Conservation (phyloP, 371 early-diverging fungal genomes). For the Mortierella sp. region DNA sequence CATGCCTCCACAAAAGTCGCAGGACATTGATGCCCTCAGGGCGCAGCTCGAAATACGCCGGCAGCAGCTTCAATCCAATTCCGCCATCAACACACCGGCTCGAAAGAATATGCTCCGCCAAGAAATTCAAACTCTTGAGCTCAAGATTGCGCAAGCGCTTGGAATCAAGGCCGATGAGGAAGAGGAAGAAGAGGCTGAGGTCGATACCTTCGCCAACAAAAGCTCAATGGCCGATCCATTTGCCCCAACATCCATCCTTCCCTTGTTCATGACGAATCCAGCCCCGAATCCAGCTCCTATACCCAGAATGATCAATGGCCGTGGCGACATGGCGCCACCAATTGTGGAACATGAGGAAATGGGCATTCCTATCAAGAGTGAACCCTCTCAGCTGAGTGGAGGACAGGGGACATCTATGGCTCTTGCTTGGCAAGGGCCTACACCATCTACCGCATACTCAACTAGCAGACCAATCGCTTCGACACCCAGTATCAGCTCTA, state of each 20-base stretch:
- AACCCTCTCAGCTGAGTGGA: no score
- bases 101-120: constrained; percentile 24
- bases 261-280: constrained; percentile 10
- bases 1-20: neutral
- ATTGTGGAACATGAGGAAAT: neutral
- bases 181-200: constrained; percentile 21
- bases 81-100: constrained; percentile 24
- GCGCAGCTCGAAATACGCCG: constrained; percentile 31
- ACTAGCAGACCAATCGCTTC: neutral
- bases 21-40: constrained; percentile 5
- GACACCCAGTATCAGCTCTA: neutral
- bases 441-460: neutral
- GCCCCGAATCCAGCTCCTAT: constrained; percentile 12
- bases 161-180: constrained; percentile 34
- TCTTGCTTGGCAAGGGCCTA: neutral
- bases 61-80: constrained; percentile 33
- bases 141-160: constrained; percentile 24
- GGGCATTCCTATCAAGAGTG: no score
- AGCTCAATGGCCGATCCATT: neutral
- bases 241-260: constrained; percentile 16
- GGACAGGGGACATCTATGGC: no score
- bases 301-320: neutral
- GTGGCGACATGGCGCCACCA: constrained; percentile 23
- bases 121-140: constrained; percentile 27
- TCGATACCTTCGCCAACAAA: neutral